Evolutionary conservation across 768 basidiomycete species (phyloP).

Genomic region (Clitopilus hobsonii): DNA sequence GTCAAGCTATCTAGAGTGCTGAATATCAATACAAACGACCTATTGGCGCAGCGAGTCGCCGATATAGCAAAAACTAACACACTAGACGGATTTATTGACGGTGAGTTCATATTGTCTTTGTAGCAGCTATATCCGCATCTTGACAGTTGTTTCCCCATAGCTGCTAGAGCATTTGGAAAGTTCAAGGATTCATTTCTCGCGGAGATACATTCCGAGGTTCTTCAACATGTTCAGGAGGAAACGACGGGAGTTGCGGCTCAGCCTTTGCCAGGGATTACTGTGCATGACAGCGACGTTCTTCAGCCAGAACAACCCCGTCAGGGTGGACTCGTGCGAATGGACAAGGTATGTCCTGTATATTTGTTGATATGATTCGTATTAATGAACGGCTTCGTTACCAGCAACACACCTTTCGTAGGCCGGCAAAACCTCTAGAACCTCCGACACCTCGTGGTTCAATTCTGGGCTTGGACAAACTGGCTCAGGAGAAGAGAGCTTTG

Average conservation of each 20-base stretch:
- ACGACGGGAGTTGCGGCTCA: constrained; percentile 46
- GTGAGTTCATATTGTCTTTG: constrained; percentile 29
- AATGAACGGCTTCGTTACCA: constrained; percentile 19
- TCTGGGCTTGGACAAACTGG: constrained; percentile 84
- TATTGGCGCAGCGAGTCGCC: constrained; percentile 73
- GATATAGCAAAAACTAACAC: constrained; percentile 74
- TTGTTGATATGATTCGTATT: neutral
- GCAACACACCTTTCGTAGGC: constrained; percentile 80
- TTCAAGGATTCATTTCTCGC: constrained; percentile 75
- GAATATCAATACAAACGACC: constrained; percentile 77
- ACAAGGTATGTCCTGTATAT: constrained; percentile 37
- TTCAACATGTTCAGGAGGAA: constrained; percentile 66
- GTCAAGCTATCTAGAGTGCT: constrained; percentile 78
- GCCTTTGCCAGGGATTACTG: constrained; percentile 71
- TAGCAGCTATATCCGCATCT: constrained; percentile 3
- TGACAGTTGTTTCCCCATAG: too few species aligned
- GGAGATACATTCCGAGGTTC: constrained; percentile 76
- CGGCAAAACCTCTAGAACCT: constrained; percentile 67
- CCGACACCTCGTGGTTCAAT: constrained; percentile 75
- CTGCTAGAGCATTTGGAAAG: constrained; percentile 81
- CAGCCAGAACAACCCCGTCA: constrained; percentile 73
- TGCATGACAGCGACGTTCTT: constrained; percentile 77
- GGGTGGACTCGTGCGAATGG: constrained; percentile 74
- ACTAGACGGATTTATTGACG: constrained; percentile 61
- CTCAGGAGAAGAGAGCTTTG: constrained; percentile 79